phyloP scores from a whole-genome alignment of 208 protist genomes.

The Crithidia thermophila region DNA sequence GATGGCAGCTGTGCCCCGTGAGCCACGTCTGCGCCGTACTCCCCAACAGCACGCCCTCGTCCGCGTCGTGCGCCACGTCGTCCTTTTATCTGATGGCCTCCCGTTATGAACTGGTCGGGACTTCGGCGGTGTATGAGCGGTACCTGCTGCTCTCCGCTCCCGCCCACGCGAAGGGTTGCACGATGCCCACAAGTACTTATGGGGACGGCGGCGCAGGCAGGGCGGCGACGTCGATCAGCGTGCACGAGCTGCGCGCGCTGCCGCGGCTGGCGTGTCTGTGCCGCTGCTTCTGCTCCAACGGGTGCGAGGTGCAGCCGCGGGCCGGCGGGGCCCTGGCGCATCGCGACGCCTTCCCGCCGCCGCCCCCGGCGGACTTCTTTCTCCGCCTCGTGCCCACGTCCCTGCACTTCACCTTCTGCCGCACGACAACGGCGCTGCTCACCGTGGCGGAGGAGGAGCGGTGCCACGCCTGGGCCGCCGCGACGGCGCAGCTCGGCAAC shows the following conservation, averaged over 20 bases:
- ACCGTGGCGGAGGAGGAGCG: conserved; percentile 32
- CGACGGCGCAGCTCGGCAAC: conserved; percentile 7
- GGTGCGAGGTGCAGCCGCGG: conserved; percentile 16
- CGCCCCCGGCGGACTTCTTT: conserved; percentile 28
- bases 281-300: conserved; percentile 26
- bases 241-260: conserved; percentile 20
- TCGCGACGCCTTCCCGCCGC: conserved; percentile 14
- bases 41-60: not conserved
- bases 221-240: conserved; percentile 19
- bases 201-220: not conserved
- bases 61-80: not conserved
- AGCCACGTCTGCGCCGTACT: conserved; percentile 30
- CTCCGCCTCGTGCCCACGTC: conserved; percentile 27
- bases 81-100: conserved; percentile 28
- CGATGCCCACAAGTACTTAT: not conserved
- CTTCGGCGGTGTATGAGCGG: conserved; percentile 45
- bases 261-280: conserved; percentile 30
- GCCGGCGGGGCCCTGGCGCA: not conserved
- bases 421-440: conserved; percentile 42
- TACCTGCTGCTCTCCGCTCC: conserved; percentile 30
- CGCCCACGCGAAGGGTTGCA: not conserved
- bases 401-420: conserved; percentile 51
- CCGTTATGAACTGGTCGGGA: conserved; percentile 52
- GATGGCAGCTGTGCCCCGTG: conserved; percentile 48
- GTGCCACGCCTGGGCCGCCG: conserved; percentile 31